These are phyloP conservation scores for Micractinium sp. DNA, from an alignment of 139 green algal genomes.

Conservation along the genomic window DNA sequence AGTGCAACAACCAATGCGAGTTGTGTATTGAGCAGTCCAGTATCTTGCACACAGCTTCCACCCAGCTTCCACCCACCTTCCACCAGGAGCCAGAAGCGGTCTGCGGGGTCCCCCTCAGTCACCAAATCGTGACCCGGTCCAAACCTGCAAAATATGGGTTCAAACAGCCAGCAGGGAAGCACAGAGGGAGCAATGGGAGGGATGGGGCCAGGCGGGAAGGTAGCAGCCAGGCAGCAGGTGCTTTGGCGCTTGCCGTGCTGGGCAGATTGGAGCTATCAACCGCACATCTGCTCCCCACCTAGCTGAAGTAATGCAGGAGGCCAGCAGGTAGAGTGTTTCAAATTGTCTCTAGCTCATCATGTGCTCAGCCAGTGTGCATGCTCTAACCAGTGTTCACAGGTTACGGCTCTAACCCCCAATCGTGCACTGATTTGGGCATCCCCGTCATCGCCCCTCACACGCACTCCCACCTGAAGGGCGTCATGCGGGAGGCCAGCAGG, in stretches of 20 bases:
- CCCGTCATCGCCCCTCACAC: not conserved
- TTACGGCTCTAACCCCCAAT: no score
- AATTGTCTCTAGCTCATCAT: no score
- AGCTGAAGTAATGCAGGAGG: slow-evolving; percentile 24
- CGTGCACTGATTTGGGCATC: no score
- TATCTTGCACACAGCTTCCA: no score
- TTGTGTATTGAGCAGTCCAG: not conserved
- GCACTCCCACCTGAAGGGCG: slow-evolving; percentile 7
- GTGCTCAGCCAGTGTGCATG: no score
- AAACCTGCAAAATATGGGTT: slow-evolving; percentile 22
- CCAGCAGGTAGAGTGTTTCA: slow-evolving; percentile 39
- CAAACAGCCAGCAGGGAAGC: not conserved
- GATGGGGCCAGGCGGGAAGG: slow-evolving; percentile 11
- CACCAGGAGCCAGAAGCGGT: slow-evolving; percentile 41
- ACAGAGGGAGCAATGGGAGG: no score
- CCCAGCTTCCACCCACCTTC: slow-evolving; percentile 27
- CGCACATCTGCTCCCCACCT: no score
- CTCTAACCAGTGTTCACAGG: no score
- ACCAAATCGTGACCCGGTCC: slow-evolving; percentile 35
- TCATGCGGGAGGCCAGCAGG: slow-evolving; percentile 24
- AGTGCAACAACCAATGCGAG: not conserved
- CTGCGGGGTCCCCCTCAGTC: slow-evolving; percentile 40
- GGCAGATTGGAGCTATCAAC: slow-evolving; percentile 6
- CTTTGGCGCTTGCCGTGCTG: not conserved
- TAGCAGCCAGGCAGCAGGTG: slow-evolving; percentile 22